phyloP scores from a whole-genome alignment of 2,329 filamentous ascomycete species.

The Gyromitra esculenta region DNA sequence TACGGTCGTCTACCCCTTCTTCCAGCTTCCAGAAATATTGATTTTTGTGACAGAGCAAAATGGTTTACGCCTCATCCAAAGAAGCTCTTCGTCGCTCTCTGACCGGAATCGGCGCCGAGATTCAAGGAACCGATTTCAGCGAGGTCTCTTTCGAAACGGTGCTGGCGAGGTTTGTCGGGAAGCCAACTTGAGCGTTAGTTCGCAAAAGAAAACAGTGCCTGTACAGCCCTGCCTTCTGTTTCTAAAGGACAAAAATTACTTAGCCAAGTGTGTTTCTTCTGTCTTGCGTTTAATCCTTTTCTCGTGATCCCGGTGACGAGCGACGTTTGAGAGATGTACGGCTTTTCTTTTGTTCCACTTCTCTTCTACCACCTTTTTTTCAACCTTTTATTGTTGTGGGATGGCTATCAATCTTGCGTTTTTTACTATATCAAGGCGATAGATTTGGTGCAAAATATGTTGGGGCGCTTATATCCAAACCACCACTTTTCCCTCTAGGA shows the following conservation, averaged over 20 bases:
- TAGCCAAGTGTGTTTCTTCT: slow-evolving; percentile 34
- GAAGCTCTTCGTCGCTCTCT: slow-evolving; percentile 83
- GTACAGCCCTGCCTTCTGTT: slow-evolving; percentile 35
- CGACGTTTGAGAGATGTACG: slow-evolving; percentile 44
- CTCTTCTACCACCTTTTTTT: slow-evolving; percentile 23
- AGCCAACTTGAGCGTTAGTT: slow-evolving; percentile 8
- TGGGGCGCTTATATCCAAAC: slow-evolving; percentile 42
- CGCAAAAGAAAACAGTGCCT: slow-evolving; percentile 33
- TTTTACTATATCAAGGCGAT: slow-evolving; percentile 52
- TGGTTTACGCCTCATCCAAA: slow-evolving; percentile 91
- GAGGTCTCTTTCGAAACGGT: slow-evolving; percentile 82
- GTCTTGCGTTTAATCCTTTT: slow-evolving; percentile 43
- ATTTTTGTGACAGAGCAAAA: slow-evolving; percentile 73
- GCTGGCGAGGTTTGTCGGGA: slow-evolving; percentile 64
- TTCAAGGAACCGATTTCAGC: slow-evolving; percentile 84
- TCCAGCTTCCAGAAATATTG: slow-evolving; percentile 13
- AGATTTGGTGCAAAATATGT: slow-evolving; percentile 47
- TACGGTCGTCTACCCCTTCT: slow-evolving; percentile 62
- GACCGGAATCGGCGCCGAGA: slow-evolving; percentile 77
- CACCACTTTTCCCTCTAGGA: slow-evolving; percentile 12
- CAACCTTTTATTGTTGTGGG: slow-evolving; percentile 32
- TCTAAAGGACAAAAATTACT: slow-evolving; percentile 36
- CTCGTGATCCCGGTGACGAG: slow-evolving; percentile 39
- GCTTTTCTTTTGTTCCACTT: slow-evolving; percentile 37
- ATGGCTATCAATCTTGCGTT: slow-evolving; percentile 48